Conservation (phyloP, 805 yeast species). For the Kuraishia molischiana region DNA sequence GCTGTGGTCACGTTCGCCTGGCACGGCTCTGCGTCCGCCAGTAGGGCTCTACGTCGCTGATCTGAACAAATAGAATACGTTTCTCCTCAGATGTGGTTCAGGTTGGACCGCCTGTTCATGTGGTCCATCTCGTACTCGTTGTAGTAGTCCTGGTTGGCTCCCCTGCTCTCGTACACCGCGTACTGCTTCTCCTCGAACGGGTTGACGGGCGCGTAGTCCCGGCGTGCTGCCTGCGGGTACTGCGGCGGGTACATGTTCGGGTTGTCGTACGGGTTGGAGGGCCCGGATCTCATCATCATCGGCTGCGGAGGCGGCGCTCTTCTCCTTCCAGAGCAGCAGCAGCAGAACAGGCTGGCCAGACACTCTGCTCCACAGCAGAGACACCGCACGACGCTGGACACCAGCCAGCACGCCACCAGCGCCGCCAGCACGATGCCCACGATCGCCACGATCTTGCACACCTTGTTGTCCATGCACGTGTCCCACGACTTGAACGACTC, state of each 20-base stretch:
- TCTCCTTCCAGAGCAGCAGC: conserved; percentile 24
- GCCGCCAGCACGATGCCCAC: conserved; percentile 57
- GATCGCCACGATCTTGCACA: conserved; percentile 70
- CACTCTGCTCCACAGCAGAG: conserved; percentile 47
- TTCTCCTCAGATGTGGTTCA: too few species aligned
- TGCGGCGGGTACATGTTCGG: conserved; percentile 21
- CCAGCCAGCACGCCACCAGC: conserved; percentile 44
- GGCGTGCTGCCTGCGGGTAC: conserved; percentile 8
- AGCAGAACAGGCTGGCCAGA: conserved; percentile 43
- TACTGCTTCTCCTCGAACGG: conserved; percentile 7
- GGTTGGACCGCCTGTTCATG: too few species aligned
- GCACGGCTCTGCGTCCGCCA: too few species aligned
- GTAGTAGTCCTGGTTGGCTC: not conserved
- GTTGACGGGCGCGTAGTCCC: not conserved
- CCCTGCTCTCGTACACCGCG: not conserved
- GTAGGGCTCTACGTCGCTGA: too few species aligned
- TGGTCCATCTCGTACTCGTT: not conserved
- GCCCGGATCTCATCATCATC: conserved; percentile 7
- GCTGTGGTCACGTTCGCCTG: not conserved
- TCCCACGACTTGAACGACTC: conserved; percentile 50
- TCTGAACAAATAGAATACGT: too few species aligned
- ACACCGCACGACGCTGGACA: conserved; percentile 46
- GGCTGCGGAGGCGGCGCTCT: conserved; percentile 8
- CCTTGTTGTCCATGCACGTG: conserved; percentile 68
- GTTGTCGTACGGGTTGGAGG: conserved; percentile 14